Evolutionary conservation across 495 filamentous ascomycete genomes (phyloP).

Genomic region (Haplographium delicatum): DNA sequence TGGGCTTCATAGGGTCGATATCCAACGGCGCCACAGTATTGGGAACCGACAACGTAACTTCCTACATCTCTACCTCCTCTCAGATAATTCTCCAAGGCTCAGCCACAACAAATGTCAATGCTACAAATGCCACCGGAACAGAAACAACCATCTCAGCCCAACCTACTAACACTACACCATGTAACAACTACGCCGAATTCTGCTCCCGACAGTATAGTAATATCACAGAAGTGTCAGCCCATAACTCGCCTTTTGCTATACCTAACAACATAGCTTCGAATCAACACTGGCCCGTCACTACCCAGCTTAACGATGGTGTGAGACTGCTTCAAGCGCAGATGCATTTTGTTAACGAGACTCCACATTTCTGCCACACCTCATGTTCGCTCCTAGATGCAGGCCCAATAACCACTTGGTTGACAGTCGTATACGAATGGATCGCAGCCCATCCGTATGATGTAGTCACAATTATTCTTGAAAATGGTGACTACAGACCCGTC

Average conservation of each 20-base stretch:
- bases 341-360: conserved; percentile 22
- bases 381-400: conserved; percentile 81
- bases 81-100: conserved; percentile 29
- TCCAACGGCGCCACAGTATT: neutral
- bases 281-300: conserved; percentile 62
- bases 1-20: conserved; percentile 11
- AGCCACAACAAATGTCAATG: conserved; percentile 24
- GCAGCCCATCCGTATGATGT: conserved; percentile 77
- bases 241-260: conserved; percentile 81
- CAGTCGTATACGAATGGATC: conserved; percentile 69
- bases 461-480: conserved; percentile 81
- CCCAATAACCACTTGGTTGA: conserved; percentile 69
- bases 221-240: conserved; percentile 79
- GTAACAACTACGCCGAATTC: conserved; percentile 82
- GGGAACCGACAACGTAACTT: neutral
- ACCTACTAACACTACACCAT: conserved; percentile 65
- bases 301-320: conserved; percentile 84
- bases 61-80: conserved; percentile 4
- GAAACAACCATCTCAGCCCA: conserved; percentile 36
- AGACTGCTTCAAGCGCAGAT: conserved; percentile 89
- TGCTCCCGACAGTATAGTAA: conserved; percentile 81
- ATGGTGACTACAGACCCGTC: conserved; percentile 49
- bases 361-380: conserved; percentile 71
- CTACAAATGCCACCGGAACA: conserved; percentile 30
- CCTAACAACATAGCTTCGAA: conserved; percentile 63